Conservation (phyloP, 140 eudicot species). For the Cichorium intybus region DNA sequence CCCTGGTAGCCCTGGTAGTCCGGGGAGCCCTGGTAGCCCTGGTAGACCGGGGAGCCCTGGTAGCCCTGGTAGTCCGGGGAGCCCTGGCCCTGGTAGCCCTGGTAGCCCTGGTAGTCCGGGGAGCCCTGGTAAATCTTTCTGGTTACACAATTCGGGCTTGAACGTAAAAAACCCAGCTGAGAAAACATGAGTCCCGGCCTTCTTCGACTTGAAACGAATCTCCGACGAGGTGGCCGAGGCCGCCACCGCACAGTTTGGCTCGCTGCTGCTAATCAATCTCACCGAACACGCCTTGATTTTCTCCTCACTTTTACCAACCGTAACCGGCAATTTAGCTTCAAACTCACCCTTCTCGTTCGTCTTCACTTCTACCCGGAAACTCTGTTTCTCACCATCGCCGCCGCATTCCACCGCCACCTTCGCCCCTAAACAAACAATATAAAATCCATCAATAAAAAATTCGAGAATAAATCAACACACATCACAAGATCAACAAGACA, state of each 20-base stretch:
- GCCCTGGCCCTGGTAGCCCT: too few species aligned
- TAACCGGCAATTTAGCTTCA: conserved; percentile 56
- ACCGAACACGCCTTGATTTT: conserved; percentile 57
- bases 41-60: too few species aligned
- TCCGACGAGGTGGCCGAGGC: conserved; percentile 60
- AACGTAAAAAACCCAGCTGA: conserved; percentile 93
- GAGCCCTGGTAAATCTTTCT: conserved; percentile 41
- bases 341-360: conserved; percentile 70
- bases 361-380: conserved; percentile 49
- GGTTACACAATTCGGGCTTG: conserved; percentile 58
- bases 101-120: too few species aligned
- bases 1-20: too few species aligned
- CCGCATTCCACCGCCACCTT: conserved; percentile 74
- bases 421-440: conserved; percentile 47
- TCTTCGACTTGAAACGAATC: conserved; percentile 55
- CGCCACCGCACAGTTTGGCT: conserved; percentile 69
- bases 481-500: neutral
- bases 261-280: conserved; percentile 54
- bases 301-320: conserved; percentile 40
- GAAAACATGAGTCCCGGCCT: conserved; percentile 51
- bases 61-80: too few species aligned
- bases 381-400: conserved; percentile 17
- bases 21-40: too few species aligned
- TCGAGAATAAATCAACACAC: neutral
- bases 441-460: neutral